Percentiles rank a stretch among this genome's conserved stretches.
phyloP scores from a whole-genome alignment of 306 rosid species.

The Heteromeles arbutifolia region DNA sequence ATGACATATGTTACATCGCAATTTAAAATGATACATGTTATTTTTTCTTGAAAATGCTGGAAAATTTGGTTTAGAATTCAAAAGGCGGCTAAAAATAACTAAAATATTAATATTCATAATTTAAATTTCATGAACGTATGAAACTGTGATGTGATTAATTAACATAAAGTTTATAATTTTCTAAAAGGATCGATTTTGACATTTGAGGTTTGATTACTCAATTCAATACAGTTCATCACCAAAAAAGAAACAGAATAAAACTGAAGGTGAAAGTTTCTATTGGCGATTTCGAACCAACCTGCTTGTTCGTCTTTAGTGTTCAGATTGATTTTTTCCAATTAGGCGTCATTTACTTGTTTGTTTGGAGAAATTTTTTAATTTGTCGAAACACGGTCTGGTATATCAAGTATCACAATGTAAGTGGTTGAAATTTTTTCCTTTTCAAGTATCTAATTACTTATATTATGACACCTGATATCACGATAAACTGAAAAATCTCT shows the following conservation, averaged over 20 bases:
- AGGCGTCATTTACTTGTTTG: background rate
- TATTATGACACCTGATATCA: too few species aligned
- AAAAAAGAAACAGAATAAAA: background rate
- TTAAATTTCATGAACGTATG: background rate
- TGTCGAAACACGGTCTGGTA: rapidly evolving
- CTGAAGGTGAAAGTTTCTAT: background rate
- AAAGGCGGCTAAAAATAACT: background rate
- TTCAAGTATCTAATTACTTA: too few species aligned
- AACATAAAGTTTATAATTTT: background rate
- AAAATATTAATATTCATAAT: background rate
- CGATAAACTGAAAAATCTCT: too few species aligned
- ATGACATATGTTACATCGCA: background rate
- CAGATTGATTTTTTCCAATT: background rate
- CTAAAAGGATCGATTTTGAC: background rate
- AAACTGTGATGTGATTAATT: background rate
- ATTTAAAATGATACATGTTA: background rate
- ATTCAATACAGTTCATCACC: background rate
- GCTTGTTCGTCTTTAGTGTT: background rate
- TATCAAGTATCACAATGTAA: too few species aligned
- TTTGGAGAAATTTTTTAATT: too few species aligned
- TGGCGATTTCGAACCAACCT: background rate
- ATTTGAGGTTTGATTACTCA: background rate
- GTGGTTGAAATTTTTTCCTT: too few species aligned
- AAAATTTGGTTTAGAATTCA: background rate
- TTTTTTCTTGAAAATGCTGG: background rate